These are phyloP conservation scores for Kuraishia hungarica DNA, from an alignment of 805 yeast species.

Conservation along the genomic window DNA sequence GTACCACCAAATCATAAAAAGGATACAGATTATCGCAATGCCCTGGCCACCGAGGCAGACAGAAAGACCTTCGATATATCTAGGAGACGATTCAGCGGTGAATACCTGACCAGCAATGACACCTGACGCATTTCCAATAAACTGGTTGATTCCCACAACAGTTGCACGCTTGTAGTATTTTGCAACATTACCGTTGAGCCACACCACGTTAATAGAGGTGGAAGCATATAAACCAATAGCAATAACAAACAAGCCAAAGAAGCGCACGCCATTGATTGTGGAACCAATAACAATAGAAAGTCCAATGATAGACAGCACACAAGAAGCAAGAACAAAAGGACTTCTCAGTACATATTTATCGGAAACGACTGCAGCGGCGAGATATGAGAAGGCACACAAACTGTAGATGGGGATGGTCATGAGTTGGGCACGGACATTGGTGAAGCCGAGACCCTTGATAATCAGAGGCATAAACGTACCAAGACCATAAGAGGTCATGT, in stretches of 20 bases:
- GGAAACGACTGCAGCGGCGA: slow-evolving; percentile 12
- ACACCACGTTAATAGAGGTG: slow-evolving; percentile 30
- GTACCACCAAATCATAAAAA: background rate
- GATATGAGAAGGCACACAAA: background rate
- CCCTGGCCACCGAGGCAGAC: background rate
- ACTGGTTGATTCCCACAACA: slow-evolving; percentile 32
- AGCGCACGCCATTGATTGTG: slow-evolving; percentile 20
- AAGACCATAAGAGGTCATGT: background rate
- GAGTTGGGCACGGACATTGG: slow-evolving; percentile 39
- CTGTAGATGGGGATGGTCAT: slow-evolving; percentile 52
- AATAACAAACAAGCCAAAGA: slow-evolving; percentile 28
- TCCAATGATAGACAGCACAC: slow-evolving; percentile 23
- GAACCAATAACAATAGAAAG: slow-evolving; percentile 17
- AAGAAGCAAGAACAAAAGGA: slow-evolving; percentile 20
- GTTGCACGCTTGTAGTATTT: slow-evolving; percentile 33
- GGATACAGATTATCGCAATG: background rate
- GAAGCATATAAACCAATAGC: slow-evolving; percentile 26
- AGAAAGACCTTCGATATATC: background rate
- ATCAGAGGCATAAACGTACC: slow-evolving; percentile 56
- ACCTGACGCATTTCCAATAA: slow-evolving; percentile 36
- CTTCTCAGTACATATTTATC: slow-evolving; percentile 22
- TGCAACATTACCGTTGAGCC: slow-evolving; percentile 33
- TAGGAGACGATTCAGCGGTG: slow-evolving; percentile 3
- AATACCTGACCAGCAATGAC: slow-evolving; percentile 35
- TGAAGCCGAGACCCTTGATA: slow-evolving; percentile 45